Base-by-base conservation (phyloP, 768 basidiomycete genomes). In the Mycena latifolia region DNA sequence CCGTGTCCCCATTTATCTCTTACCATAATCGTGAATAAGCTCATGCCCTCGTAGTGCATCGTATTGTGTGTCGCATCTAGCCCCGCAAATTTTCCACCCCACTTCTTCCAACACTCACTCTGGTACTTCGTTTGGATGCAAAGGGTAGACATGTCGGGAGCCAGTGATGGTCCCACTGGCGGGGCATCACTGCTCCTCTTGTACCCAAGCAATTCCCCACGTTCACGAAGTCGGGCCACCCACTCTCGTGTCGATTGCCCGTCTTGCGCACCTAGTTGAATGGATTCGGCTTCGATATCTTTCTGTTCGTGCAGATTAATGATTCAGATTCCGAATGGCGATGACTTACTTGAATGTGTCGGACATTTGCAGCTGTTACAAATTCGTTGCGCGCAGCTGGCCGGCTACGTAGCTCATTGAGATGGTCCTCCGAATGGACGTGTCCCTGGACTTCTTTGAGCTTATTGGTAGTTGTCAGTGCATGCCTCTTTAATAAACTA, bases 21-120 rank as follows among this genome's bases (percentile, higher is more conserved):
- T 31, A 63, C 55, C 6, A 56, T 37, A 24, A 56, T 31, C 37
- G 55, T 55, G 27, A 60, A 58, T 1, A 58, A 33, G 45, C 28
- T 45, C 55, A 56, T 56, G 29, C 33, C 33, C 55, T 56, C 29
- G 29, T 56, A 56, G n/a, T 56, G 33, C 5, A 28, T 56, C 11
- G 55, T 56, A 25, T 56, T 56, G 22, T 56, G 55, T 10, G 43
- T 56, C 0, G 55, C 43, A 20, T 56, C 55, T 7, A 56, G 28
- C 2, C 55, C 43, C 41, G 33, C 33, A n/a, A 56, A 56, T 31
- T 56, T 11, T 3, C 55, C 28, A 12, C 55, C 55, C 43, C 55
- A 56, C 20, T 45, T 31, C 8, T 1, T 5, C 14, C 22, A 56
- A n/a, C 55, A 46, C 24, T 45, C 33, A 5, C 29, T 41, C 22